Evolutionary conservation across 2,329 filamentous ascomycete genomes (phyloP), one percentile per base, ranked within the genome.

Genomic region (Diplodia corticola): DNA sequence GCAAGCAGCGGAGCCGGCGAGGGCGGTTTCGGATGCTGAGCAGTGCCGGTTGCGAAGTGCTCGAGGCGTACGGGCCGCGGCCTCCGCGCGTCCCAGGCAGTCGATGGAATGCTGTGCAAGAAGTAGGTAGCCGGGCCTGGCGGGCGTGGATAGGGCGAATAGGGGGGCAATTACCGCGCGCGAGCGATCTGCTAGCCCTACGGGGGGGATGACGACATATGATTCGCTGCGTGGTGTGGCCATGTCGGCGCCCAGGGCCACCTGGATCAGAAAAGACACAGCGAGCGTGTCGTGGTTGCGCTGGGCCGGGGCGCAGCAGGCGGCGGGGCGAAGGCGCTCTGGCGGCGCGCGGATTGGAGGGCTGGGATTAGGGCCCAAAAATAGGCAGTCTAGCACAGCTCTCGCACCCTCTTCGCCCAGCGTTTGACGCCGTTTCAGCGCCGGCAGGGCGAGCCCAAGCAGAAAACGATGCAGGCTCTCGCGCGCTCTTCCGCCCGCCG

Each of bases 361-460:
- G 30, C 51, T 17, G 10, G 26, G 51, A 15, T 12, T 35, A 22
- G 35, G 35, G 35, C 54, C 35, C 26, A 60, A 60, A 60, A 60
- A 60, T 60, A 60, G 51, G 55, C 35, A 20, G 54, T 57, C 24
- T 44, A 20, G 54, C 33, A 44, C 40, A 35, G 33, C 33, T 13
- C 28, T 2, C 7, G 10, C 50, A 17, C 26, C 20, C 55, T 17
- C 55, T 28, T 26, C 24, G 26, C 44, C 7, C 26, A 22, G 57
- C n/a, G 30, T 51, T 40, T 63, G 60, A 63, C 48, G 60, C 60
- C 49, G 60, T 63, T 63, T 63, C 49, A 51, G 60, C 59, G 40
- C 28, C 46, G 46, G 22, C 28, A 22, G 55, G 26, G 57, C 44
- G 24, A 61, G 40, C 26, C 57, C 57, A 49, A 60, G 57, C 57